These are phyloP conservation scores for Recurvomyces mirabilis DNA, from an alignment of 495 filamentous ascomycete genomes.

Conservation along the genomic window DNA sequence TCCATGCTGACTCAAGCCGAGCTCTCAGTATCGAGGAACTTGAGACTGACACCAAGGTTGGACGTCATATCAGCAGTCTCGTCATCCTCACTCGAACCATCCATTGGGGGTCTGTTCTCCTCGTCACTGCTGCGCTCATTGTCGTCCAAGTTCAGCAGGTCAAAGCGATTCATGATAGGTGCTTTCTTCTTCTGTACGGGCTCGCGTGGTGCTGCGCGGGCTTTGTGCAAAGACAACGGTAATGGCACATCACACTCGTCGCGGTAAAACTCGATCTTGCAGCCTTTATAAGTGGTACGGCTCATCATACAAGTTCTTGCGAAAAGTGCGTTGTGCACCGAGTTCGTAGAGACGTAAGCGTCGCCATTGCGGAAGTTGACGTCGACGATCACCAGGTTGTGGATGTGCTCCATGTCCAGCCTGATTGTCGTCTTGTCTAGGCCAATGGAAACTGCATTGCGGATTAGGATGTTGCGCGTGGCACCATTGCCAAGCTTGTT, in stretches of 20 bases:
- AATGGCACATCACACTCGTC: slow-evolving; percentile 66
- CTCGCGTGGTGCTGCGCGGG: slow-evolving; percentile 30
- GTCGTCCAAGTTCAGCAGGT: slow-evolving; percentile 47
- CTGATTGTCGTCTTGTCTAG: slow-evolving; percentile 55
- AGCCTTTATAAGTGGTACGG: slow-evolving; percentile 59
- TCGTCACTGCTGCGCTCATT: slow-evolving; percentile 9
- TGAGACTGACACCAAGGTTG: slow-evolving; percentile 7
- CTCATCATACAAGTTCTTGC: slow-evolving; percentile 73
- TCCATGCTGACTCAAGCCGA: not conserved
- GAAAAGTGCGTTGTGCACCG: slow-evolving; percentile 63
- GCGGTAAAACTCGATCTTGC: slow-evolving; percentile 56
- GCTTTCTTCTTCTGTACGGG: slow-evolving; percentile 31
- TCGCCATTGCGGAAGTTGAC: slow-evolving; percentile 47
- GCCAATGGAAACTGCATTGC: slow-evolving; percentile 38
- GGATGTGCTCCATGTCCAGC: slow-evolving; percentile 71
- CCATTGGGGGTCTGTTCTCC: slow-evolving; percentile 6
- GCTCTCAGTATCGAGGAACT: slow-evolving; percentile 11
- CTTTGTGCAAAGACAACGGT: slow-evolving; percentile 26
- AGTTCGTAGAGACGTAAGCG: slow-evolving; percentile 62
- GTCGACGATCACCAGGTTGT: slow-evolving; percentile 62
- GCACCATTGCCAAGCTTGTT: slow-evolving; percentile 59
- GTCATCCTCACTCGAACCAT: slow-evolving; percentile 3
- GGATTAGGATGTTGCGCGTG: slow-evolving; percentile 64
- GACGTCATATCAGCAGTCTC: slow-evolving; percentile 4
- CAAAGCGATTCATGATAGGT: slow-evolving; percentile 49